Evolutionary conservation across 2,329 filamentous ascomycete species (phyloP), one percentile per base, ranked within the genome.

Genomic region (Didymella lethalis): DNA sequence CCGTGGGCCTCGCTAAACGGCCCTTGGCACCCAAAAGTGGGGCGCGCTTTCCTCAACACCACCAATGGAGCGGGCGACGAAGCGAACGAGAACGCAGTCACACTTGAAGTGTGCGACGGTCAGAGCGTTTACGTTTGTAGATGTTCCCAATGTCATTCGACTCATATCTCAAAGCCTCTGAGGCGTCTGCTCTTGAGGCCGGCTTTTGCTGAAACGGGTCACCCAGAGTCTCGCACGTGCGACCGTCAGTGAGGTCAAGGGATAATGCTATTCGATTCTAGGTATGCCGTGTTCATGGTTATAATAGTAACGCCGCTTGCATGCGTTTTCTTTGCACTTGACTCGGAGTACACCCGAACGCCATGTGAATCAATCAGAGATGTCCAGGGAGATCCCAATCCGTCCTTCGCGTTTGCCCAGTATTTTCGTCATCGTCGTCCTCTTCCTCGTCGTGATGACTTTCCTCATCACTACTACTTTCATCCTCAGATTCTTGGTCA

Each of bases 381-480:
- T 78, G 75, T 12, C 75, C 75, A 57, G 75, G 73, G n/a, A 78
- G 55, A 49, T 75, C 69, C 51, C 74, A 70, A 34, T 75, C 70
- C 41, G 71, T 71, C 43, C 40, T 54, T 14, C 50, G 44, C 23
- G 48, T 54, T n/a, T 54, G 56, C 38, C 65, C 64, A 26, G 68
- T 66, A 7, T 65, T 64, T 23, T 67, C 61, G 18, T 66, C 69
- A 6, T 69, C 69, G 2, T 71, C 69, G 7, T 70, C 63, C 12
- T 70, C 67, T 2, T 71, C 70, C 7, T 74, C 73, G 10, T 75
- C 74, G 31, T 69, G 73, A 16, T 66, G 66, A 40, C 72, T 76
- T 43, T 77, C 75, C 4, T 76, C 75, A 6, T 76, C 75, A 20
- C 68, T 75, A 31, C 69, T 72, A 16, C 72, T 75, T 11, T 63